Evolutionary conservation across 208 protist species (phyloP).

Genomic region (Trypanosoma melophagium): DNA sequence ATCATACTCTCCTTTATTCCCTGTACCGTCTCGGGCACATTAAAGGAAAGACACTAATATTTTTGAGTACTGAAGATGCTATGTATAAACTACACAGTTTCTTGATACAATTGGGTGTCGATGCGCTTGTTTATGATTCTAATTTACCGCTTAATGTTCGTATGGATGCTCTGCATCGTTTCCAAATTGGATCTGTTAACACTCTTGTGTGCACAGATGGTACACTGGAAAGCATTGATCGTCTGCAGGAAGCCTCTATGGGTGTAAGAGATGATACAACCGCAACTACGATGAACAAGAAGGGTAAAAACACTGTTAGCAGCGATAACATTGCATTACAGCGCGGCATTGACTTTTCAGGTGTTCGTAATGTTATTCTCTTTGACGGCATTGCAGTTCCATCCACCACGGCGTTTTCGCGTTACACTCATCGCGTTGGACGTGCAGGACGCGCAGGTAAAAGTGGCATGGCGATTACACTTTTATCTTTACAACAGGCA

Average conservation of each 20-base stretch:
- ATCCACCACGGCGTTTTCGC: conserved; percentile 72
- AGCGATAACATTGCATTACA: conserved; percentile 69
- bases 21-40: conserved; percentile 93
- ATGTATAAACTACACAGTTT: conserved; percentile 96
- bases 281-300: neutral
- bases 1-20: conserved; percentile 94
- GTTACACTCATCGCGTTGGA: conserved; percentile 96
- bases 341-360: conserved; percentile 96
- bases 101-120: conserved; percentile 93
- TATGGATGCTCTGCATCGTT: conserved; percentile 93
- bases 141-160: conserved; percentile 96
- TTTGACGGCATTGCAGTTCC: conserved; percentile 94
- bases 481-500: conserved; percentile 80
- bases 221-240: conserved; percentile 77
- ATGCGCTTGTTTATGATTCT: conserved; percentile 93
- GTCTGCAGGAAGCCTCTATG: conserved; percentile 40
- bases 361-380: conserved; percentile 95
- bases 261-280: conserved; percentile 16
- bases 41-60: conserved; percentile 95
- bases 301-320: conserved; percentile 8
- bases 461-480: conserved; percentile 87
- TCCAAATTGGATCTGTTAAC: conserved; percentile 94
- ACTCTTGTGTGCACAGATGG: conserved; percentile 96
- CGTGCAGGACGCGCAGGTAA: conserved; percentile 90
- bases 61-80: conserved; percentile 93